These are phyloP conservation scores for Mucor indicus DNA, from an alignment of 371 early-diverging fungal species.

Conservation along the genomic window DNA sequence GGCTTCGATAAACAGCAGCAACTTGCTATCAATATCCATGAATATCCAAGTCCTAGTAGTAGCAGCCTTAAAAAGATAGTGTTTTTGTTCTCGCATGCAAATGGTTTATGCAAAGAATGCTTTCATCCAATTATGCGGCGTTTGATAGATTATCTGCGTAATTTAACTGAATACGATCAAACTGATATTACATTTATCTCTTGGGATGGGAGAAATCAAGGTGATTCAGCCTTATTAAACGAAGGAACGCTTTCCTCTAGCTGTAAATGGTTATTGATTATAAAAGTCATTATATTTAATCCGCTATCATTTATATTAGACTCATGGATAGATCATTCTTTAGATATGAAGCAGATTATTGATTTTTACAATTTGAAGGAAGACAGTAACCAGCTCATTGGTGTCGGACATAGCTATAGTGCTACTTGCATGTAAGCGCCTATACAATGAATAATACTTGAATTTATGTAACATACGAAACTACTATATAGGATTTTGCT, in stretches of 20 bases:
- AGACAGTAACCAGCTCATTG: slow-evolving; percentile 26
- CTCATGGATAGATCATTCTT: slow-evolving; percentile 37
- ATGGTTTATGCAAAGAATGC: slow-evolving; percentile 41
- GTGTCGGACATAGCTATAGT: slow-evolving; percentile 45
- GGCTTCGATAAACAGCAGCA: slow-evolving; percentile 27
- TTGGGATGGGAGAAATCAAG: slow-evolving; percentile 47
- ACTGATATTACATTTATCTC: slow-evolving; percentile 27
- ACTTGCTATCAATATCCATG: slow-evolving; percentile 31
- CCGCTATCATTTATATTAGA: no score
- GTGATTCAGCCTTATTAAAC: slow-evolving; percentile 43
- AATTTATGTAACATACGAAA: no score
- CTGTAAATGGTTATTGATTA: slow-evolving; percentile 12
- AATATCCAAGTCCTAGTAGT: slow-evolving; percentile 14
- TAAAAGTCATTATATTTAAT: no score
- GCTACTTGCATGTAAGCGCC: slow-evolving; percentile 36
- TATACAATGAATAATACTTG: no score
- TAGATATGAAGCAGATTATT: slow-evolving; percentile 37
- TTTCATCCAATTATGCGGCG: slow-evolving; percentile 36
- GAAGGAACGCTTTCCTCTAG: slow-evolving; percentile 16
- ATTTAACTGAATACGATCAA: slow-evolving; percentile 17
- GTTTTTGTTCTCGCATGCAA: slow-evolving; percentile 39
- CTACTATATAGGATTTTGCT: slow-evolving; percentile 20
- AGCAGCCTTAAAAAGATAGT: slow-evolving; percentile 14
- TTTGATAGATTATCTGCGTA: slow-evolving; percentile 13
- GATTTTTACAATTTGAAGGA: slow-evolving; percentile 21